Percentiles rank a stretch among this genome's conserved stretches.
These are phyloP conservation scores for Phytophthora idaei DNA, from an alignment of 352 stramenopile species.

Conservation along the genomic window DNA sequence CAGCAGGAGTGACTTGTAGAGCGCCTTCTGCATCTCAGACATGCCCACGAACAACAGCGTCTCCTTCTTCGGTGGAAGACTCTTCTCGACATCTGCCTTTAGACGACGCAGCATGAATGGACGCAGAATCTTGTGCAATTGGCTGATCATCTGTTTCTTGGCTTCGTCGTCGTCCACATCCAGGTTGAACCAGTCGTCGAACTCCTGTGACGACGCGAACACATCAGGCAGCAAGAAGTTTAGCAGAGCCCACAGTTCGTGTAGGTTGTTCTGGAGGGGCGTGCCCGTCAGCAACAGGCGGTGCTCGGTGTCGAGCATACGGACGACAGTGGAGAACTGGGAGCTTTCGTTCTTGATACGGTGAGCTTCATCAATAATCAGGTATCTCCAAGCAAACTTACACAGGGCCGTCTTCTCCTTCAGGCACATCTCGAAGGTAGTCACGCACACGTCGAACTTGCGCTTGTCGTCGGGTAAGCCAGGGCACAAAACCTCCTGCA, in stretches of 20 bases:
- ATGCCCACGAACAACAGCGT: slow-evolving; percentile 93
- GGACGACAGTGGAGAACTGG: slow-evolving; percentile 87
- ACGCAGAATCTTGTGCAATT: slow-evolving; percentile 88
- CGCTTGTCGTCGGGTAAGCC: slow-evolving; percentile 89
- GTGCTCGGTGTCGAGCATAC: slow-evolving; percentile 86
- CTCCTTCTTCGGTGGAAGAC: slow-evolving; percentile 97
- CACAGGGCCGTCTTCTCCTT: slow-evolving; percentile 90
- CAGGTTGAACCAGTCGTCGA: slow-evolving; percentile 91
- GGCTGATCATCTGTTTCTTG: slow-evolving; percentile 91
- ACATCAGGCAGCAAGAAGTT: slow-evolving; percentile 95
- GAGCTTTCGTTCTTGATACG: slow-evolving; percentile 90
- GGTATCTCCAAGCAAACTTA: slow-evolving; percentile 91
- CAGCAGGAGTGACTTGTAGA: slow-evolving; percentile 97
- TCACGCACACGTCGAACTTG: slow-evolving; percentile 97
- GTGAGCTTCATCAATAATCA: slow-evolving; percentile 89
- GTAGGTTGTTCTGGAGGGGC: slow-evolving; percentile 95
- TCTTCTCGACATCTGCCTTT: slow-evolving; percentile 99
- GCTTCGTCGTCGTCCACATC: slow-evolving; percentile 89
- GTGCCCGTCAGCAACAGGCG: slow-evolving; percentile 94
- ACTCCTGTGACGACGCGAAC: slow-evolving; percentile 90
- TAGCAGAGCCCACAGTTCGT: slow-evolving; percentile 94
- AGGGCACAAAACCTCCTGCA: slow-evolving; percentile 90
- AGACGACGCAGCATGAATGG: slow-evolving; percentile 98
- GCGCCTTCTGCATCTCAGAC: slow-evolving; percentile 93
- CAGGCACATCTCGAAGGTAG: slow-evolving; percentile 97